Evolutionary conservation across 2,329 filamentous ascomycete species (phyloP), one percentile per base, ranked within the genome.

Genomic region (Ophiocordyceps unilateralis): DNA sequence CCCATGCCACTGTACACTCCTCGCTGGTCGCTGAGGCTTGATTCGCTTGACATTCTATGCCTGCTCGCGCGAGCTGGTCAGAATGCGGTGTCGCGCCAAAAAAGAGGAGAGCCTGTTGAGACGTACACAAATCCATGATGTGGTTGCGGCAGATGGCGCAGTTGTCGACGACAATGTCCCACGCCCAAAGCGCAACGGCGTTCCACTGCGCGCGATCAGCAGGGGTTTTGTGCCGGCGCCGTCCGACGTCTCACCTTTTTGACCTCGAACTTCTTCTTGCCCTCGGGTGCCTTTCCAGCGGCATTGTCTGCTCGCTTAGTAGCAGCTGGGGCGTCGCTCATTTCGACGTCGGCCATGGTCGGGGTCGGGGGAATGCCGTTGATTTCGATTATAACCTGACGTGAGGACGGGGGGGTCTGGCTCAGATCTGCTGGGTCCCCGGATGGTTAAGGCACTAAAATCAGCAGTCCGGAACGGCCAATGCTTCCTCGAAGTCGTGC

Each of bases 131-230:
- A 63, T 98, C 91, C 91, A 98, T 98, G 64, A 98, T 98, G 63
- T 98, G 91, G 62, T 98, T 98, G 59, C 91, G 77, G 71, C 91
- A 98, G 59, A 98, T 98, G 55, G 91, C 91, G 61, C 91, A 98
- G 73, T 98, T 98, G 66, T 98, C 91, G 47, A 98, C 91, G 26
- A 96, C 88, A 46, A 98, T 98, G 60, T 98, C 91, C 91, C 91
- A 98, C 1, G 91, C 91, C 91, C 91, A 98, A 2, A 98, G 73
- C 36, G 91, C 88, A 42, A 98, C 91, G 0, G 91, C 91, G 55
- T 96, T 96, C 91, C 91, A 98, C 89, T 95, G 56, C 38, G 41
- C 37, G 15, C 5, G 5, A 45, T 50, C 41, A 50, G 44, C 22
- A 21, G 28, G 38, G 19, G n/a, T 23, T 17, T 4, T 15, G 12